Evolutionary conservation across 2,329 filamentous ascomycete genomes (phyloP).

Genomic region (Ascomycota sp.): DNA sequence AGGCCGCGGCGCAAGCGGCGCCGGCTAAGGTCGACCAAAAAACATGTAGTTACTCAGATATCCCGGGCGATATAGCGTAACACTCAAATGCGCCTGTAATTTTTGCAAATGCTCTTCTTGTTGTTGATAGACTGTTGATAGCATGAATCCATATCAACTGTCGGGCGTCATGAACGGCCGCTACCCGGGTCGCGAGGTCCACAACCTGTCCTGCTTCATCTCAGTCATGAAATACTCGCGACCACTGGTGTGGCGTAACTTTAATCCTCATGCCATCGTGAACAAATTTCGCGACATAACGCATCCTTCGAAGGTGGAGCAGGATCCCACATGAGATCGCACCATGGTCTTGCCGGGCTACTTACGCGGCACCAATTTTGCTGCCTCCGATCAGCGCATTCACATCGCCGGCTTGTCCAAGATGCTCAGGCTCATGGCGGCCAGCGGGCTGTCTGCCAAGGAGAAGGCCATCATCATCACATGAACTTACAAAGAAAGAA

Average conservation of each 20-base stretch:
- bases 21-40: no score
- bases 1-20: no score
- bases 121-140: no score
- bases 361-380: constrained; percentile 82
- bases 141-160: constrained; percentile 91
- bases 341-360: constrained; percentile 87
- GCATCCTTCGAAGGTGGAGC: constrained; percentile 76
- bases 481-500: no score
- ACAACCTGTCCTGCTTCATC: constrained; percentile 86
- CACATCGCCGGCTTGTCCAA: constrained; percentile 83
- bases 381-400: constrained; percentile 63
- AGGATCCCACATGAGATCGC: constrained; percentile 74
- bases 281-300: constrained; percentile 94
- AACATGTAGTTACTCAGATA: no score
- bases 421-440: no score
- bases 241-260: constrained; percentile 86
- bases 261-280: constrained; percentile 81
- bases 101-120: no score
- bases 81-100: no score
- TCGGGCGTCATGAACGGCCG: constrained; percentile 91
- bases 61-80: no score
- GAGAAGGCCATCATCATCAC: no score
- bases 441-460: no score
- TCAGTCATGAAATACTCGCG: constrained; percentile 98
- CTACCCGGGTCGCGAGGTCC: constrained; percentile 89